Evolutionary conservation across 495 filamentous ascomycete genomes (phyloP).

Genomic region (Diplogelasinospora grovesii): DNA sequence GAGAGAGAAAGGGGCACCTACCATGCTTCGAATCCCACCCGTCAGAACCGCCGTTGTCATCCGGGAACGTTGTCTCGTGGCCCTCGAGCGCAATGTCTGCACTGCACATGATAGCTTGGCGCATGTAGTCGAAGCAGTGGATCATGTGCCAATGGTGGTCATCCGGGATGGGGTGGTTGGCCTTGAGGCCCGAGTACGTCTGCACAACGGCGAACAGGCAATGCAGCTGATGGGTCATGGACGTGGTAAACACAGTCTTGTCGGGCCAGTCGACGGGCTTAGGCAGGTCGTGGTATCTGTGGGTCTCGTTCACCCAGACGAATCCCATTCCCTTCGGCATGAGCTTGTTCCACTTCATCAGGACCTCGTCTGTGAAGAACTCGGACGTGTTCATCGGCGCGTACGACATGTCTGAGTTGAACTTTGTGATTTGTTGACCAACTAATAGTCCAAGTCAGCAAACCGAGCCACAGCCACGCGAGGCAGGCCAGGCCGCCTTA

Average conservation of each 20-base stretch:
- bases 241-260: conserved; percentile 43
- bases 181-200: conserved; percentile 36
- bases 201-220: conserved; percentile 42
- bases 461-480: no score
- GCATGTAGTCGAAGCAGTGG: conserved; percentile 45
- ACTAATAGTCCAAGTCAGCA: conserved; percentile 19
- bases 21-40: conserved; percentile 44
- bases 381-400: conserved; percentile 40
- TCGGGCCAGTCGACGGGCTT: conserved; percentile 40
- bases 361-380: conserved; percentile 37
- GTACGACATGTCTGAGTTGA: conserved; percentile 36
- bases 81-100: conserved; percentile 40
- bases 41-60: conserved; percentile 40
- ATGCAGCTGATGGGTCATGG: conserved; percentile 40
- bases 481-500: not conserved
- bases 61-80: conserved; percentile 38
- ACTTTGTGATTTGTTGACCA: conserved; percentile 35
- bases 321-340: conserved; percentile 45
- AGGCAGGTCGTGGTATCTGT: conserved; percentile 40
- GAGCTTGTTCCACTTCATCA: conserved; percentile 38
- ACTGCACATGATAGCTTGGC: conserved; percentile 40
- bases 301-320: conserved; percentile 38
- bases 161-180: conserved; percentile 31
- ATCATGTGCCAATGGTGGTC: conserved; percentile 47
- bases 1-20: conserved; percentile 10